These are phyloP conservation scores for Conticribra weissflogii DNA, from an alignment of 108 stramenopile genomes.

Conservation along the genomic window DNA sequence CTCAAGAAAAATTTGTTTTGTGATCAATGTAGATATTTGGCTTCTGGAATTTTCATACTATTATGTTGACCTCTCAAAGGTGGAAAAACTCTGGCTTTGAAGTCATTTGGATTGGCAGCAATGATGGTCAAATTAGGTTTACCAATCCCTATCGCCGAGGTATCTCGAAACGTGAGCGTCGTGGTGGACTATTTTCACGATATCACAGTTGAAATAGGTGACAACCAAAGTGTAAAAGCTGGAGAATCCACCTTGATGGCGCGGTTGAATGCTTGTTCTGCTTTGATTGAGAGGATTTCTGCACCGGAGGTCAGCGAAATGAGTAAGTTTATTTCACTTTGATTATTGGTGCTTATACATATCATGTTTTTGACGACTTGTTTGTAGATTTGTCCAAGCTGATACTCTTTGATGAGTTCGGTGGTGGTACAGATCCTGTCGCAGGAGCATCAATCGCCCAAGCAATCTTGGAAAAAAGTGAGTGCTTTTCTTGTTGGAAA, in stretches of 20 bases:
- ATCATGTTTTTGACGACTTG: too few species aligned
- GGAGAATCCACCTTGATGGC: conserved; percentile 84
- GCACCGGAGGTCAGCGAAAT: too few species aligned
- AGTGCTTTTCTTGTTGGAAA: neutral
- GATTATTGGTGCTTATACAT: too few species aligned
- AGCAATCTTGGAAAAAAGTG: conserved; percentile 67
- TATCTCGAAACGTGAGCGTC: conserved; percentile 9
- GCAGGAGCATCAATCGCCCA: conserved; percentile 78
- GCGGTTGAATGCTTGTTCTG: conserved; percentile 58
- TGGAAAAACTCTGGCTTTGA: conserved; percentile 79
- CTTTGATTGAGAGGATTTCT: conserved; percentile 46
- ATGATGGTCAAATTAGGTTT: conserved; percentile 57
- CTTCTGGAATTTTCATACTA: too few species aligned
- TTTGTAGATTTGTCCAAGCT: too few species aligned
- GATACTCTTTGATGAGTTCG: conserved; percentile 78
- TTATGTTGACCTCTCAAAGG: too few species aligned
- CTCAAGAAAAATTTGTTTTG: too few species aligned
- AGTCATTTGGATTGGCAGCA: conserved; percentile 76
- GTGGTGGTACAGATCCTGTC: conserved; percentile 77
- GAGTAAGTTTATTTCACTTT: too few species aligned
- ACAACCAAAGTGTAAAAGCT: conserved; percentile 61
- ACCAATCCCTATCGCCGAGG: conserved; percentile 37
- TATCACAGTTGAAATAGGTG: conserved; percentile 71
- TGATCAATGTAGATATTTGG: too few species aligned
- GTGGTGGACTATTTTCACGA: conserved; percentile 70